Evolutionary conservation across 2,329 filamentous ascomycete species (phyloP), one percentile per base, ranked within the genome.

Genomic region (Purpureocillium takamizusanense): DNA sequence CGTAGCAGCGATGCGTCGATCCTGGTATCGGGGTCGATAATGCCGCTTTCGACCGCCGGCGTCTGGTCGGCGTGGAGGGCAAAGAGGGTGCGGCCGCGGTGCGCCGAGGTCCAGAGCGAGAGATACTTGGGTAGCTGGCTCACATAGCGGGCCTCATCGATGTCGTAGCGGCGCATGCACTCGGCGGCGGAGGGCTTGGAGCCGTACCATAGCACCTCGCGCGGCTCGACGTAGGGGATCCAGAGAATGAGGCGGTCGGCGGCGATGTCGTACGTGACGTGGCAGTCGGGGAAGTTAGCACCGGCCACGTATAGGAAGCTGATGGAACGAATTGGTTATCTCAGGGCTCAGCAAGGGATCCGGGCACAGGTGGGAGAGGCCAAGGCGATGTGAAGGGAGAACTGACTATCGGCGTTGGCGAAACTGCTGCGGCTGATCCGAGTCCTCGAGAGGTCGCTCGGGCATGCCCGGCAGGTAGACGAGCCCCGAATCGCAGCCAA

Each of bases 121-220:
- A 78, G 59, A 37, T 63, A 65, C 45, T 61, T 58, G 38, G 57
- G 55, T 27, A 86, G 62, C 47, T 78, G 74, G 14, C 58, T 59
- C 32, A 65, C 68, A 54, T 80, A 82, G 43, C 74, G 70, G 14
- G 86, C 85, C 31, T 76, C 70, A 54, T 90, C 84, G 39, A 90
- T 72, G 46, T 90, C 80, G 48, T 79, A 80, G 39, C 63, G 67
- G 3, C 63, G 64, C 46, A 75, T 63, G 41, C 81, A 81, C 41
- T 85, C 76, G 12, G 79, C 70, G 10, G 68, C 63, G 9, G 69
- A 72, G 0, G 79, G 79, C 16, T 71, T 74, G 27, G 66, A 67
- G 13, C 82, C 82, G 51, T 74, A 76, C 71, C 74, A 86, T 35
- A 86, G 72, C 10, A 74, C 66, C 47, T 72, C 66, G 13, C 66